phyloP scores from a whole-genome alignment of 2,329 filamentous ascomycete genomes.

The Drechslerella stenobrocha region DNA sequence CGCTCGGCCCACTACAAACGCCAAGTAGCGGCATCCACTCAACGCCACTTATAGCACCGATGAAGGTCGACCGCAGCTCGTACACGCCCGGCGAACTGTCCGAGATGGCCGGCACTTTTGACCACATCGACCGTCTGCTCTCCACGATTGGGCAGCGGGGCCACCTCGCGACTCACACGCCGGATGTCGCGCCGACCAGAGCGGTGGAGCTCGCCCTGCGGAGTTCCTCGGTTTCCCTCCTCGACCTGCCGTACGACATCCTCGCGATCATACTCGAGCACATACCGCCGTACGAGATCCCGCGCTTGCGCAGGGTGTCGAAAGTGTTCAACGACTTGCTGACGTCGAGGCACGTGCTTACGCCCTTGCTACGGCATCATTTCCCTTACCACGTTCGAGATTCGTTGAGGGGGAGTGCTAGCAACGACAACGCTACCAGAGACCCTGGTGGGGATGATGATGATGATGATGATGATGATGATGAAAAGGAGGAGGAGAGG shows the following conservation, averaged over 20 bases:
- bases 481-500: background rate
- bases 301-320: constrained; percentile 30
- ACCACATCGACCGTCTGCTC: constrained; percentile 25
- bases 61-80: constrained; percentile 4
- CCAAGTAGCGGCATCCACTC: no score
- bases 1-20: background rate
- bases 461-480: background rate
- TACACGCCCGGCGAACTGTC: background rate
- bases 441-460: background rate
- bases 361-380: constrained; percentile 30
- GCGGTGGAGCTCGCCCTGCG: constrained; percentile 15
- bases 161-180: constrained; percentile 15
- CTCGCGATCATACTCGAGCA: constrained; percentile 39
- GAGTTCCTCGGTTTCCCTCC: constrained; percentile 15
- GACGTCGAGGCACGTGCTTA: constrained; percentile 38
- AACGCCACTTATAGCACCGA: background rate
- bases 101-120: background rate
- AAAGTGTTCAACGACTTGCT: constrained; percentile 31
- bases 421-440: background rate
- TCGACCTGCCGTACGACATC: constrained; percentile 43
- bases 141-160: constrained; percentile 13
- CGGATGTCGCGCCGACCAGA: constrained; percentile 21
- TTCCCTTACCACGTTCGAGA: constrained; percentile 42
- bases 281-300: constrained; percentile 39
- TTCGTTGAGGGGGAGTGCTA: constrained; percentile 17